Base-by-base conservation (phyloP, 2,329 filamentous ascomycete genomes). In the Podosphaera fusca region DNA sequence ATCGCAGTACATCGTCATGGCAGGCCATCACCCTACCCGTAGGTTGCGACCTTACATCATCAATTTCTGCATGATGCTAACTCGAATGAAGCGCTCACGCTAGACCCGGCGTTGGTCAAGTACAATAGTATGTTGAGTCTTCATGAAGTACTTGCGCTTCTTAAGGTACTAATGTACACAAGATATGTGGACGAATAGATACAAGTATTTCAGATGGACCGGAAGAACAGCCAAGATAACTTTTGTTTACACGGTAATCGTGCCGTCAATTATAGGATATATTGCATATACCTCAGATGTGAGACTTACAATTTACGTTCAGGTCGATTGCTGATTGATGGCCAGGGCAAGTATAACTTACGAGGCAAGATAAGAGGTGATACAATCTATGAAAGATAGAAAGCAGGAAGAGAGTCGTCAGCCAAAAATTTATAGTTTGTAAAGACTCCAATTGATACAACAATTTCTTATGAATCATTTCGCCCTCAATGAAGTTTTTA, bases 171-270 rank as follows among this genome's bases (percentile, higher is more conserved):
- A 50, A 61, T 54, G 5, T 33, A 14, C 42, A 42, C 12, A 66
- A 95, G 89, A 84, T 69, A 85, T 95, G 81, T 80, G 78, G 67
- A 75, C 78, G 67, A 87, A 86, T 74, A 84, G 92, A 63, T 84
- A 89, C 79, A 87, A 87, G 73, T 95, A 87, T 79, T 98, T 96
- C 79, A 80, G 87, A 70, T 96, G 87, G 87, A 96, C 85, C 40
- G 78, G 81, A 56, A 78, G 85, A 66, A 94, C 87, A 51, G 87
- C 87, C 35, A 81, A 79, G 73, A 71, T 95, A 66, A 82, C 83
- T 3, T 80, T 95, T 68, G 74, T 83, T 61, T 95, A 90, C 70
- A 77, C 84, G 58, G 73, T 81, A 38, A 73, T 82, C 56, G 78
- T 95, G 49, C 92, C 92, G 6, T 70, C 73, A 46, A 74, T 85